Base-by-base conservation (phyloP, 2,329 filamentous ascomycete species). In the Colletotrichum tanaceti region DNA sequence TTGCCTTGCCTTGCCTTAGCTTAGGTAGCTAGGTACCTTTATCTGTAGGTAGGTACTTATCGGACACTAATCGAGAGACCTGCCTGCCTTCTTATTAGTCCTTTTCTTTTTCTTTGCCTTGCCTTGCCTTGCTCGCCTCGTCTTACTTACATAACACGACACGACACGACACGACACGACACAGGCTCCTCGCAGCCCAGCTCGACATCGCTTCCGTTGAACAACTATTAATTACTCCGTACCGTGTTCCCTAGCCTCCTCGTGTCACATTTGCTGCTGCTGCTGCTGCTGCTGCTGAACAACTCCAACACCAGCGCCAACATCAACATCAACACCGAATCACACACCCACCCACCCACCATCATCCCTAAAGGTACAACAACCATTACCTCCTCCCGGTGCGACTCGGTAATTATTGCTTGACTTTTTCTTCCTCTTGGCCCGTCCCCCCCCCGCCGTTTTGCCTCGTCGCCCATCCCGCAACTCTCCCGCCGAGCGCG, bases 401-500 rank as follows among this genome's bases (percentile, higher is more conserved):
- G 52, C 13, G n/a, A 41, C 39, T 4, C 14, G 14, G 32, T 32
- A n/a, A n/a, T n/a, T n/a, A 22, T 20, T 50, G 22, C 5, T 7
- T 14, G 5, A 7, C 6, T 38, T 39, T 49, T 16, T 49, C 28
- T 32, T 32, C 9, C 28, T 32, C 28, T 32, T 9, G 28, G 28
- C 28, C 28, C 28, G 5, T 6, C 3, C 28, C 22, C n/a, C 5
- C 32, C 35, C 44, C 16, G 32, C 49, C 20, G 43, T 43, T 55
- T 46, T 18, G 43, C 65, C 39, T 64, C 32, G 22, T 64, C 28
- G 13, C 28, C 14, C 54, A 22, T n/a, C 41, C 16, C 28, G 61
- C 38, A 38, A 65, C 39, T 49, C 55, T 46, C 14, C 35, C 22
- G 57, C 38, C 24, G 28, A 60, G 24, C 49, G 60, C 61, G 20